A percentile compares a stretch with the other conserved stretches of the same genome.
Conservation (phyloP, 2,329 filamentous ascomycete species). For the Colletotrichum godetiae region DNA sequence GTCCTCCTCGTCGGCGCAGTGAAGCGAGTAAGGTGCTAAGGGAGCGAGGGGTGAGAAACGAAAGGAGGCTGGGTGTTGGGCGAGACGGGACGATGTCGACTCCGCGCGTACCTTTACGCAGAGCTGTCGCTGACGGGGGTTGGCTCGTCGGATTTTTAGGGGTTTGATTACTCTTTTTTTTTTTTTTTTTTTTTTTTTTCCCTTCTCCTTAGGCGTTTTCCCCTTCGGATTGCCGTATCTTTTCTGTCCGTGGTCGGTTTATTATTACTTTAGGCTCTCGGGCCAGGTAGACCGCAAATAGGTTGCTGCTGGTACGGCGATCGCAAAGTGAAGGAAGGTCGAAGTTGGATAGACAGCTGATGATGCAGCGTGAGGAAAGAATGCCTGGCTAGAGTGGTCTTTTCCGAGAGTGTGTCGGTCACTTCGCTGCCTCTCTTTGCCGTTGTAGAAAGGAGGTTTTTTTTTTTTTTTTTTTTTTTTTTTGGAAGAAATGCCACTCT, state of each 20-base stretch:
- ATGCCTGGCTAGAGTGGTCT: background rate
- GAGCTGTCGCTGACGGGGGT: conserved; percentile 33
- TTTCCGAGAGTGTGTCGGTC: conserved; percentile 5
- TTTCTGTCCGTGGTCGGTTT: conserved; percentile 19
- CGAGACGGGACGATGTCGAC: conserved; percentile 30
- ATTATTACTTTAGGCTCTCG: conserved; percentile 26
- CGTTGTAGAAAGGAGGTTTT: conserved; percentile 20
- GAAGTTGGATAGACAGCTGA: background rate
- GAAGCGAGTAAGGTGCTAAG: conserved; percentile 32
- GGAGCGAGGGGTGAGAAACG: conserved; percentile 31
- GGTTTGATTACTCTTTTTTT: conserved; percentile 16
- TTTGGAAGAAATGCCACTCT: background rate
- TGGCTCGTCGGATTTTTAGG: conserved; percentile 31
- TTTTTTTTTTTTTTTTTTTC: background rate
- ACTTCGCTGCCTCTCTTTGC: conserved; percentile 21
- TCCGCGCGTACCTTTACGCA: conserved; percentile 21
- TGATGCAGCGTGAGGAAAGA: background rate
- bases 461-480: conserved; percentile 3
- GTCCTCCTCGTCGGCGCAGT: conserved; percentile 34
- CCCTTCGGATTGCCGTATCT: conserved; percentile 7
- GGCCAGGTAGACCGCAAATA: background rate
- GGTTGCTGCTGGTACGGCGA: conserved; percentile 1
- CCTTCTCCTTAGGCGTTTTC: background rate
- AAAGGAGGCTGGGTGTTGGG: conserved; percentile 29
- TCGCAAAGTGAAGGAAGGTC: background rate